A percentile compares a stretch with the other conserved stretches of the same genome.
phyloP scores from a whole-genome alignment of 345 rosid genomes.

The Eucalyptus caleyi region DNA sequence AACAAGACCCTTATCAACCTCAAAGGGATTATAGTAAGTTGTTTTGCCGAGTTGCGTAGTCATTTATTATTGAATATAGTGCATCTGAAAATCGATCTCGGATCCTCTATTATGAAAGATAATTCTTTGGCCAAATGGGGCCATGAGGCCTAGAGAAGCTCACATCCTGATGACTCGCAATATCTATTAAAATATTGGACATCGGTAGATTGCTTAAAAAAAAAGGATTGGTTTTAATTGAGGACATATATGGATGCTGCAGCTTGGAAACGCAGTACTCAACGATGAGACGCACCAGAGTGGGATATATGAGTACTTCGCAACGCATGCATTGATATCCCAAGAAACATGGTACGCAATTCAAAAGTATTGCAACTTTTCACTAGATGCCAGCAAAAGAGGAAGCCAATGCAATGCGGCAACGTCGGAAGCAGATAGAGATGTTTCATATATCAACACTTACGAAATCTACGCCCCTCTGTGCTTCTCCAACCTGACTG shows the following conservation, averaged over 20 bases:
- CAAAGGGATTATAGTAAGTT: conserved; percentile 55
- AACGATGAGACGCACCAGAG: conserved; percentile 49
- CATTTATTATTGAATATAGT: background rate
- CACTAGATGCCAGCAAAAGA: conserved; percentile 6
- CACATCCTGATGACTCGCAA: background rate
- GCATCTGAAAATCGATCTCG: background rate
- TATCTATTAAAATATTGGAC: background rate
- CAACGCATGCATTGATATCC: conserved; percentile 55
- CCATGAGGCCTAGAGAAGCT: background rate
- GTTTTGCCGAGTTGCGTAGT: background rate
- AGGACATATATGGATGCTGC: background rate
- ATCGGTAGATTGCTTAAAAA: background rate
- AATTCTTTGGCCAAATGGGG: background rate
- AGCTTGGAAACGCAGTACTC: conserved; percentile 86
- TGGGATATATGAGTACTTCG: conserved; percentile 63
- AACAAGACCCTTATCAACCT: conserved; percentile 41
- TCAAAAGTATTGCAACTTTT: conserved; percentile 35
- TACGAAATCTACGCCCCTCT: conserved; percentile 69
- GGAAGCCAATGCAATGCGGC: conserved; percentile 28
- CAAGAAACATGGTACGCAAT: conserved; percentile 12
- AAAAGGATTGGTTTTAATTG: background rate
- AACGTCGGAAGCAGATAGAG: background rate
- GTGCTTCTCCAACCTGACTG: conserved; percentile 44
- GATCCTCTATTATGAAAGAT: background rate
- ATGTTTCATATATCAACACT: conserved; percentile 23